Evolutionary conservation across 2,329 filamentous ascomycete species (phyloP), one percentile per base, ranked within the genome.

Genomic region (Talaromyces atroroseus): DNA sequence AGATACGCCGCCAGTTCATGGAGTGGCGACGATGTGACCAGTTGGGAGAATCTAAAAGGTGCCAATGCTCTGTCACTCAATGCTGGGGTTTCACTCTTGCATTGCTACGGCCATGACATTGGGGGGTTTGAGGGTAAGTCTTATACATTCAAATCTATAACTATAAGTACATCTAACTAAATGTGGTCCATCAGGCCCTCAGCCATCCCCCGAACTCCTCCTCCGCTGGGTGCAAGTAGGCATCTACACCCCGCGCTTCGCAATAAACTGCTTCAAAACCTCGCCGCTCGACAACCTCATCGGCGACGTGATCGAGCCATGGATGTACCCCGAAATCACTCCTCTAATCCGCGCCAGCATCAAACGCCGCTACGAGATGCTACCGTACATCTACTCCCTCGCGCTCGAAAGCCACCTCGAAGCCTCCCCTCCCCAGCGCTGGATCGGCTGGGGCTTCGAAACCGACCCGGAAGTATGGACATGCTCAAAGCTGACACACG

Each of bases 251-350:
- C 80, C 84, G 0, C 82, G 87, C 0, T 89, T 90, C 63, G 84
- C 87, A 11, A 89, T 89, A 74, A 90, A 90, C 70, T 90, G 87
- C 70, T 89, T 86, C 80, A 90, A 90, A 73, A 90, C 87, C 0
- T 82, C 80, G 0, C 78, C 81, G 0, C 74, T 80, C 0, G 83
- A 89, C 68, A 89, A 85, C 63, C 76, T 77, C 0, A 78, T 88
- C 23, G 87, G 87, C 7, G 86, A 88, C 36, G 86, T 90, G 0
- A 90, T 90, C 57, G 86, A 89, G 71, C 87, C 87, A 0, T 90
- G 86, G 85, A 89, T 89, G 85, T 87, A 89, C 64, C 84, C 85
- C 0, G 80, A 85, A 36, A 83, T 84, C 26, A 84, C 84, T 0
- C 81, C 80, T 0, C 70, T 86, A 1, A 75, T 90, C 14, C 80